phyloP scores from a whole-genome alignment of 352 stramenopile genomes.

The Phytophthora syringae region DNA sequence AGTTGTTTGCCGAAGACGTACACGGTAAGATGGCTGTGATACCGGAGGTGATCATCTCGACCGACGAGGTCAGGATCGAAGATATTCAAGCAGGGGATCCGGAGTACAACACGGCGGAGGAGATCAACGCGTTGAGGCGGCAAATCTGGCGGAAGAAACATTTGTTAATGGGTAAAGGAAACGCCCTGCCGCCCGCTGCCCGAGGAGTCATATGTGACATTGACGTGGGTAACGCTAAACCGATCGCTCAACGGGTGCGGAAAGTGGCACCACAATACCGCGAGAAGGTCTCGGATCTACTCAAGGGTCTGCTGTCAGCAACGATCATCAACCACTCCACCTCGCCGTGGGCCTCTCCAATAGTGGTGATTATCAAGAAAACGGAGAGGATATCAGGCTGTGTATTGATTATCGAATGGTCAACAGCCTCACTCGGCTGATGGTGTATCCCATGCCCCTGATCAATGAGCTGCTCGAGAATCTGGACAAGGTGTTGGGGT shows the following conservation, averaged over 20 bases:
- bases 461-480: slow-evolving; percentile 7
- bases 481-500: no score
- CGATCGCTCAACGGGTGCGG: not conserved
- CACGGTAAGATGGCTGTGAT: not conserved
- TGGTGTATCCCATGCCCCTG: slow-evolving; percentile 2
- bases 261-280: not conserved
- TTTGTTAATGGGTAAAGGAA: no score
- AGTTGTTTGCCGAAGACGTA: not conserved
- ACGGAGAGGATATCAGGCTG: not conserved
- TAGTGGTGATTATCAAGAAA: not conserved
- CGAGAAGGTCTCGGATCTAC: not conserved
- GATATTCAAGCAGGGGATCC: not conserved
- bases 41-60: not conserved
- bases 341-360: slow-evolving; percentile 9
- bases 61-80: not conserved
- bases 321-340: not conserved
- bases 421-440: not conserved
- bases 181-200: no score
- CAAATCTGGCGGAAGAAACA: not conserved
- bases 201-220: no score
- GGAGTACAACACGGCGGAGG: not conserved
- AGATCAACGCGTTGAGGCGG: not conserved
- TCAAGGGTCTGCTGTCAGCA: not conserved
- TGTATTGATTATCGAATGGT: not conserved
- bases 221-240: no score